Conservation (phyloP, 306 rosid species). For the Sphenostylis stenocarpa region DNA sequence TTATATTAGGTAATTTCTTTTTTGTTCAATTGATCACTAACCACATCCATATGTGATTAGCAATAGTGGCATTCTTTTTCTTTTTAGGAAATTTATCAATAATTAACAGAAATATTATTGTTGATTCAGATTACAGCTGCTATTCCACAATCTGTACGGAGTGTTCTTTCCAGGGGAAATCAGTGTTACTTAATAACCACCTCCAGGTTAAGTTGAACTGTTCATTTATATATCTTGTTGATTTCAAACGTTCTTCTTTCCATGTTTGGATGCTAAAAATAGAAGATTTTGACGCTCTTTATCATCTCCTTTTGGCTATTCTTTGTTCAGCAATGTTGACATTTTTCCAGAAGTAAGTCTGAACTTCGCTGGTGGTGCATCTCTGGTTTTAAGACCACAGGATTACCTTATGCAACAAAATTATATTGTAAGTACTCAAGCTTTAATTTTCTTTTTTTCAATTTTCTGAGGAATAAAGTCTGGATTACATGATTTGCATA, state of each 20-base stretch:
- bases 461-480: slow-evolving; percentile 8
- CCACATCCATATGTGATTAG: neutral
- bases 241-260: slow-evolving; percentile 24
- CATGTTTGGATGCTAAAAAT: slow-evolving; percentile 5
- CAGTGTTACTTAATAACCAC: slow-evolving; percentile 62
- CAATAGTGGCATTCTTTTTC: slow-evolving; percentile 7
- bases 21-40: slow-evolving; percentile 5
- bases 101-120: neutral
- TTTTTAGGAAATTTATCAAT: neutral
- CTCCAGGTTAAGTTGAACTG: slow-evolving; percentile 70
- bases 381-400: slow-evolving; percentile 72
- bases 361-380: slow-evolving; percentile 85
- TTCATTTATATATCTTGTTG: neutral
- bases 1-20: slow-evolving; percentile 30
- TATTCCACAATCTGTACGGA: slow-evolving; percentile 54
- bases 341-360: slow-evolving; percentile 81
- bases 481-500: slow-evolving; percentile 1
- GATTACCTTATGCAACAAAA: slow-evolving; percentile 79
- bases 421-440: slow-evolving; percentile 57
- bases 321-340: slow-evolving; percentile 50
- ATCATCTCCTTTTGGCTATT: slow-evolving; percentile 13
- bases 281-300: slow-evolving; percentile 30
- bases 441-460: slow-evolving; percentile 4
- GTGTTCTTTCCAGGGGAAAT: slow-evolving; percentile 58
- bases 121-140: slow-evolving; percentile 52